These are phyloP conservation scores for Thermothielavioides terrestris DNA, from an alignment of 495 filamentous ascomycete species.

Conservation along the genomic window DNA sequence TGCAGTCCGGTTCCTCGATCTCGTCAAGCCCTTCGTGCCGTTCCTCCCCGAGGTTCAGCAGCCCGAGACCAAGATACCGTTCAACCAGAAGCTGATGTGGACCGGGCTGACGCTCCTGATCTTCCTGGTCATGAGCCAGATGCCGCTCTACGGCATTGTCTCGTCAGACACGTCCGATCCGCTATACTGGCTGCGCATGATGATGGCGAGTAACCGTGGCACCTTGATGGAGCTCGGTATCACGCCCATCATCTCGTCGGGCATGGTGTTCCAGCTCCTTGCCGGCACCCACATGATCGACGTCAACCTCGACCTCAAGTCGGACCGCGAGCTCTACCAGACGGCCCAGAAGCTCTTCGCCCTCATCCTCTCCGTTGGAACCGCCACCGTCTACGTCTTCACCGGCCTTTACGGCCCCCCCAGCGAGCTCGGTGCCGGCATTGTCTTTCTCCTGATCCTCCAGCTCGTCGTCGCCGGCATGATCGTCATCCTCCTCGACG, in stretches of 20 bases:
- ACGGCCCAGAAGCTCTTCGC: conserved; percentile 99
- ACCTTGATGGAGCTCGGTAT: conserved; percentile 99
- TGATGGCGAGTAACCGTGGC: conserved; percentile 97
- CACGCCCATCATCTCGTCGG: conserved; percentile 97
- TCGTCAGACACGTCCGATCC: conserved; percentile 96
- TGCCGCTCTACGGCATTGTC: conserved; percentile 94
- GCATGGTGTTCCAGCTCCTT: conserved; percentile 99
- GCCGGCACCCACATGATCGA: conserved; percentile 99
- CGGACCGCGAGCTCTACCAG: conserved; percentile 98
- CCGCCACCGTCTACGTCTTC: conserved; percentile 93
- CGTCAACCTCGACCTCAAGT: conserved; percentile 98
- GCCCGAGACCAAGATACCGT: conserved; percentile 91
- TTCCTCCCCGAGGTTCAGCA: conserved; percentile 98
- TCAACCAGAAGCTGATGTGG: conserved; percentile 99
- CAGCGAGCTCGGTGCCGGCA: conserved; percentile 90
- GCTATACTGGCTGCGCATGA: conserved; percentile 99
- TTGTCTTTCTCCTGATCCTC: conserved; percentile 93
- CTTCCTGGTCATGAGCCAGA: conserved; percentile 99
- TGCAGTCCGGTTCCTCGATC: conserved; percentile 95
- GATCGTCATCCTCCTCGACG: conserved; percentile 97
- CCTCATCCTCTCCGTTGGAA: conserved; percentile 93
- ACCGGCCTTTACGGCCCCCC: conserved; percentile 97
- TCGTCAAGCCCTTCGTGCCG: conserved; percentile 98
- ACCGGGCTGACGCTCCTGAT: conserved; percentile 93
- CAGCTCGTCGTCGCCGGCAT: conserved; percentile 95